Base-by-base conservation (phyloP, 495 filamentous ascomycete species). In the Acidomyces sp. region DNA sequence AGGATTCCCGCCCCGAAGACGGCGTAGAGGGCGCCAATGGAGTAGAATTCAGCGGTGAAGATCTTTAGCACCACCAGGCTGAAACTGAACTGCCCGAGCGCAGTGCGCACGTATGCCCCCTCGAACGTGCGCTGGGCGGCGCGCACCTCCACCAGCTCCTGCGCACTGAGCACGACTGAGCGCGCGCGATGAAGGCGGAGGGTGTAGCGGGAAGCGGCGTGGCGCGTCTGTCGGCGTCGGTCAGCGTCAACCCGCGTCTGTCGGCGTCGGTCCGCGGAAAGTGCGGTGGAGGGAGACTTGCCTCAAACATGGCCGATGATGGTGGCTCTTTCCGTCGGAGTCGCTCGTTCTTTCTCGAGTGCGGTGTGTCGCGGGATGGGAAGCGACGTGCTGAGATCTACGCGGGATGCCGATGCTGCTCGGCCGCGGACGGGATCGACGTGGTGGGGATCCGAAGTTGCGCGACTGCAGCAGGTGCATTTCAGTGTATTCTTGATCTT, bases 51-150 rank as follows among this genome's bases (percentile, higher is more conserved):
- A 30, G 74, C 69, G 17, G 85, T 95, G 66, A 96, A 96, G 59
- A 97, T 93, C 63, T 88, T 92, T 36, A 97, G 74, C 6, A 97
- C 80, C 43, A 97, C 76, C 13, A 97, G 77, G 30, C 88, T 76
- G 55, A 97, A 96, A 36, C 78, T 84, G 70, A 95, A 96, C 59
- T 95, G 87, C 2, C 78, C 80, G 23, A 96, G 76, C 0, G 88
- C 84, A 0, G 90, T 97, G 37, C 90, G 85, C 46, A 93, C 75
- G 62, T 97, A 97, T 23, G 90, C 92, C 1, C 90, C 90, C 66
- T 96, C 90, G 50, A 96, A 97, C 12, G 90, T 97, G 13, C 90
- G 73, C 59, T 97, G 90, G 3, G 87, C 81, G 0, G 88, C 88
- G 42, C 88, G 84, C 51, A 96, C 80, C 57, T 96, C 88, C 38